Evolutionary conservation across 306 rosid genomes (phyloP).

Genomic region (Pterocarpus macrocarpus): DNA sequence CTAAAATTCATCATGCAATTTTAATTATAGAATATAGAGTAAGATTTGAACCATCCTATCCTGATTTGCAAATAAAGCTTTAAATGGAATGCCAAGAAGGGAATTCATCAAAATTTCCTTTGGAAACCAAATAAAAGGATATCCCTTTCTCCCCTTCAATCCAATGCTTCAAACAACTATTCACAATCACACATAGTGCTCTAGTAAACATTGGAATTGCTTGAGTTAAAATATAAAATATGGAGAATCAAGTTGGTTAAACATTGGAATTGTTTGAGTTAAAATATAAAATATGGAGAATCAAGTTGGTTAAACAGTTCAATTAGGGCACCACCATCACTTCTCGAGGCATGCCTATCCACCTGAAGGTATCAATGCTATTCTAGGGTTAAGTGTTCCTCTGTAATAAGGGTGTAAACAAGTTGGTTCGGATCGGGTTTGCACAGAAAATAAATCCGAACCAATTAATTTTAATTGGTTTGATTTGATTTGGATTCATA

Average conservation of each 20-base stretch:
- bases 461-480: too few species aligned
- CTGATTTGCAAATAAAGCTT: not conserved
- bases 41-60: not conserved
- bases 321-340: constrained; percentile 97
- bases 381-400: constrained; percentile 84
- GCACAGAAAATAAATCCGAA: too few species aligned
- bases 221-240: constrained; percentile 92
- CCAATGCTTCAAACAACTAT: not conserved
- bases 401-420: constrained; percentile 10
- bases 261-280: constrained; percentile 71
- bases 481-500: too few species aligned
- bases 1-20: too few species aligned
- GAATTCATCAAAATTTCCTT: not conserved
- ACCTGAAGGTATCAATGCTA: constrained; percentile 84
- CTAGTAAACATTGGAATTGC: constrained; percentile 49
- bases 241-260: constrained; percentile 71
- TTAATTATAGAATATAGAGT: not conserved
- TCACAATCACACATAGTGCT: constrained; percentile 11
- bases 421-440: too few species aligned
- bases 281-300: constrained; percentile 92
- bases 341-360: constrained; percentile 96
- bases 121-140: not conserved
- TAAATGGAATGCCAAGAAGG: not conserved
- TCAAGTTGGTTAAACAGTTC: constrained; percentile 74
- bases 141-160: too few species aligned